Evolutionary conservation across 768 basidiomycete genomes (phyloP), one percentile per base, ranked within the genome.

Genomic region (Leccinum obscurum): DNA sequence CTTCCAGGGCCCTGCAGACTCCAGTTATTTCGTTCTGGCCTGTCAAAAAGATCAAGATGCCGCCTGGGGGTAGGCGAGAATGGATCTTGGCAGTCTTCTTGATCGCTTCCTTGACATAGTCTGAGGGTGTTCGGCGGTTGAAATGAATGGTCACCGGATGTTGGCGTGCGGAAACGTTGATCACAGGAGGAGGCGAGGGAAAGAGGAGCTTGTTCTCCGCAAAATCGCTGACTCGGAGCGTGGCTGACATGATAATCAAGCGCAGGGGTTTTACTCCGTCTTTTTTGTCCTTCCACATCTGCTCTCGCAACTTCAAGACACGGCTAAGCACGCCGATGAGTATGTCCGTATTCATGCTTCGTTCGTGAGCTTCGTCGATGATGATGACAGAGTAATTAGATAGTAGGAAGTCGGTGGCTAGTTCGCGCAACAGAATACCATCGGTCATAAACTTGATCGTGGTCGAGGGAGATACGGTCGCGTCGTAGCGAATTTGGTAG

Each of bases 401-500:
- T n/a, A 99, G 80, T n/a, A 98, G 74, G 74, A 99, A 97, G 70
- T 99, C 95, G 13, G 85, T 85, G 0, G 93, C 89, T 22, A 98
- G 79, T 74, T 99, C 97, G 57, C 97, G 88, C 15, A 99, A 79
- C 35, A 99, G 78, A 28, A 99, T 94, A 77, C 97, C 97, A 68
- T 99, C 97, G 6, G 97, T 99, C 95, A 98, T 98, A 80, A 98
- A 99, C 74, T 98, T 98, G 79, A 99, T 95, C 8, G 88, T 88
- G 2, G 97, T 99, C 22, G 85, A 81, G 1, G 93, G 81, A 4
- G 94, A 94, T 0, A 94, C 88, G 1, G 94, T 98, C 1, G 93
- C 90, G 65, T 98, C 96, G 70, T 98, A 99, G 62, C 97, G 90
- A 62, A 99, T 98, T 73, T 98, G 95, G 74, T 98, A 95, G 0